phyloP scores from a whole-genome alignment of 495 filamentous ascomycete species.

The Aspergillus bertholletiae region DNA sequence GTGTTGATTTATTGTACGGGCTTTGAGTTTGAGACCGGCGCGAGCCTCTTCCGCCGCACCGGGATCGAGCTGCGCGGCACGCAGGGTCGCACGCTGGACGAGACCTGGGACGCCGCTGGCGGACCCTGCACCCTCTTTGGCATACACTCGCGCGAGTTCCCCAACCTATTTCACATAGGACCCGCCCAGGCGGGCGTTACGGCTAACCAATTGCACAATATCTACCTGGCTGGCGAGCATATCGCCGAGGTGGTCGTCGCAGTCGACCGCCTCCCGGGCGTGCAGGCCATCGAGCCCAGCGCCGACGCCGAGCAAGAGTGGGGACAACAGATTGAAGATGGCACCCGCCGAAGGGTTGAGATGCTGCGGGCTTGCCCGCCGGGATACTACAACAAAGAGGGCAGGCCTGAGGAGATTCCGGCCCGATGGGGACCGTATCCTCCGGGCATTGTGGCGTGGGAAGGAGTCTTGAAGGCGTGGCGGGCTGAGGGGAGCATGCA shows the following conservation, averaged over 20 bases:
- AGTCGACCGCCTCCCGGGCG: too few species aligned
- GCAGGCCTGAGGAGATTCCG: neutral
- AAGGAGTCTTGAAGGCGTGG: neutral
- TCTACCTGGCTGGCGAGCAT: neutral
- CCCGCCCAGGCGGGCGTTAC: conserved; percentile 9
- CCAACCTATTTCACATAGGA: conserved; percentile 46
- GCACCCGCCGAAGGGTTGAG: neutral
- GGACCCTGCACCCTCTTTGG: conserved; percentile 20
- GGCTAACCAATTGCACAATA: conserved; percentile 26
- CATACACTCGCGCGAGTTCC: conserved; percentile 38
- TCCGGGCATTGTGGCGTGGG: neutral
- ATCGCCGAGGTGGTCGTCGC: neutral
- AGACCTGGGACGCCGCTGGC: conserved; percentile 39
- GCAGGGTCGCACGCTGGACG: conserved; percentile 33
- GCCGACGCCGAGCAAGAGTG: neutral
- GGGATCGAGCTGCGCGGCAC: neutral
- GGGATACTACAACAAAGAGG: conserved; percentile 5
- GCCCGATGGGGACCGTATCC: neutral
- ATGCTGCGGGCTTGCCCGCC: neutral
- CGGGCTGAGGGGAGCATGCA: neutral
- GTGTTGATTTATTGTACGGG: conserved; percentile 35
- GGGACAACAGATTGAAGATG: neutral
- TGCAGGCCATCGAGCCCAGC: neutral
- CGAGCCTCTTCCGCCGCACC: neutral
- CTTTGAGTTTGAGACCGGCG: conserved; percentile 34